Evolutionary conservation across 2,329 filamentous ascomycete genomes (phyloP).

Genomic region (Aspergillus brasiliensis): DNA sequence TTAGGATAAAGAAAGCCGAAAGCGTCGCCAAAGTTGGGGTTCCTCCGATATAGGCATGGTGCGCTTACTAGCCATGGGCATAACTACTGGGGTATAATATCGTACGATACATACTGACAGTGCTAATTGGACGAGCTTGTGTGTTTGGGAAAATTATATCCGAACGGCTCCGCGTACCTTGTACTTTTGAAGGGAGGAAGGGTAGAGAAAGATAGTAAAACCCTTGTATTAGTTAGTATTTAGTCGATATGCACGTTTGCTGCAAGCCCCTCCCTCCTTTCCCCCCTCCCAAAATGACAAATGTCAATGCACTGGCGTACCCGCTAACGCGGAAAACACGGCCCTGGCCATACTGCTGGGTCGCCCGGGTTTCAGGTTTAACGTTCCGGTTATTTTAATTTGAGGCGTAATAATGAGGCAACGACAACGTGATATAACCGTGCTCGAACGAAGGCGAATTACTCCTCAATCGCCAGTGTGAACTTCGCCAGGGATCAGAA

Average conservation of each 20-base stretch:
- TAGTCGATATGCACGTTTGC: not conserved
- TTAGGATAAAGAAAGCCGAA: too few relatives aligned
- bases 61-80: not conserved
- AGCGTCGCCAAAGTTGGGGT: too few relatives aligned
- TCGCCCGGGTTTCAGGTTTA: constrained; percentile 31
- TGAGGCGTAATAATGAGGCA: not conserved
- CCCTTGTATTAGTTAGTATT: not conserved
- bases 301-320: constrained; percentile 18
- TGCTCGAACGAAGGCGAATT: not conserved
- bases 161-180: not conserved
- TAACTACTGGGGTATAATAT: not conserved
- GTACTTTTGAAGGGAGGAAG: not conserved
- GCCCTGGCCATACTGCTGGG: constrained; percentile 32
- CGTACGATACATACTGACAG: not conserved
- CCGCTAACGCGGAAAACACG: constrained; percentile 33
- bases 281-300: constrained; percentile 6
- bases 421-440: not conserved
- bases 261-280: constrained; percentile 17
- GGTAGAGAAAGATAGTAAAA: not conserved
- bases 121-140: not conserved
- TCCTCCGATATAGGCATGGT: not conserved
- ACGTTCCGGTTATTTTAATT: constrained; percentile 8
- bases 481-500: too few relatives aligned
- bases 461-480: not conserved
- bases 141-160: not conserved